Conservation (phyloP, 73 alveolate genomes). For the Paramecium sonneborni region DNA sequence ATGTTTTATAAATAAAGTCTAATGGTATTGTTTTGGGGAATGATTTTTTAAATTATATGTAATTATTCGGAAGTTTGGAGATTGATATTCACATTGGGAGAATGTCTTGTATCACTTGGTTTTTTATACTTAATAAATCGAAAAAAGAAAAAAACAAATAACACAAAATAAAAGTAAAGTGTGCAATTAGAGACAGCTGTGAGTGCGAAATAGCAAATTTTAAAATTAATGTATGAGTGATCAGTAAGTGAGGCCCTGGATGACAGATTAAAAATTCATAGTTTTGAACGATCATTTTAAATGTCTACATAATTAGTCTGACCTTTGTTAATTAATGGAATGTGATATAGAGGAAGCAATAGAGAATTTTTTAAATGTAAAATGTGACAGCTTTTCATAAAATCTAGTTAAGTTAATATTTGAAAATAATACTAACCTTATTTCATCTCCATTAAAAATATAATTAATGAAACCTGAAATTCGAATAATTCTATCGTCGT, state of each 20-base stretch:
- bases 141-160: background rate
- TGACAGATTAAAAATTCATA: constrained; percentile 1
- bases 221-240: background rate
- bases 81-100: background rate
- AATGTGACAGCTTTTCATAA: background rate
- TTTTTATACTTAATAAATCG: background rate
- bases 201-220: background rate
- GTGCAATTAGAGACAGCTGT: background rate
- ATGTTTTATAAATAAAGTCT: background rate
- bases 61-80: background rate
- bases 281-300: background rate
- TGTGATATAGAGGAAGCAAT: background rate
- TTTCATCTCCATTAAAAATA: background rate
- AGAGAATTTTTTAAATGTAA: background rate
- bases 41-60: background rate
- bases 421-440: background rate
- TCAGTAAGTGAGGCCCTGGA: constrained; percentile 6
- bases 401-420: background rate
- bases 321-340: background rate
- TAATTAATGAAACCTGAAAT: background rate
- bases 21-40: background rate
- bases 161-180: background rate
- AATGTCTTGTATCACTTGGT: background rate
- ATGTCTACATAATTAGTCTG: background rate
- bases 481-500: background rate